Evolutionary conservation across 2,329 filamentous ascomycete species (phyloP).

Genomic region (Trichoderma atroviride): DNA sequence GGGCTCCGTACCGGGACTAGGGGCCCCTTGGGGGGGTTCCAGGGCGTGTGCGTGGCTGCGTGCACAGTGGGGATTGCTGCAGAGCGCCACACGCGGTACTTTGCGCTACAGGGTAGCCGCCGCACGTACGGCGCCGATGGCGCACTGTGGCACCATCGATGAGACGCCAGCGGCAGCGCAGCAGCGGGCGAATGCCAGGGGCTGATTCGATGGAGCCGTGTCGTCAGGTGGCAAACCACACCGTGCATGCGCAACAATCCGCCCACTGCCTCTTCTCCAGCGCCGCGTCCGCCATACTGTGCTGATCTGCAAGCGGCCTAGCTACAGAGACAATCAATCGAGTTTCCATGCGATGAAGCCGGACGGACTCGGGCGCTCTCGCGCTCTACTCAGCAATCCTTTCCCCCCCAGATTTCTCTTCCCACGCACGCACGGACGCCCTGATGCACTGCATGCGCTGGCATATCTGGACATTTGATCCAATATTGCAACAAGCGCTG

Average conservation of each 20-base stretch:
- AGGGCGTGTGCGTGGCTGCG: not conserved
- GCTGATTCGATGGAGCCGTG: conserved; percentile 2
- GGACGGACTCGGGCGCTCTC: not conserved
- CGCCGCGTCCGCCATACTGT: not conserved
- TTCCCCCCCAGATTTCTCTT: conserved; percentile 13
- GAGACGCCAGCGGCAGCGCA: not conserved
- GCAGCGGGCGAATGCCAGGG: conserved; percentile 12
- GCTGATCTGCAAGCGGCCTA: not conserved
- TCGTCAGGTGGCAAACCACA: not conserved
- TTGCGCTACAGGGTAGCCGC: not conserved
- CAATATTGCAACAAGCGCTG: not conserved
- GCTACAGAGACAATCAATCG: not conserved
- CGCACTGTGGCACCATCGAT: not conserved
- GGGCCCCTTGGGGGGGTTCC: not conserved
- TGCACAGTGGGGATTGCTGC: not conserved
- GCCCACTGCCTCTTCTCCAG: not conserved
- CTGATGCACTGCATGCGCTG: not conserved
- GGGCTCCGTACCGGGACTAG: conserved; percentile 11
- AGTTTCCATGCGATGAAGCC: not conserved
- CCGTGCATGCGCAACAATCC: not conserved
- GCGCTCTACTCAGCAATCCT: not conserved
- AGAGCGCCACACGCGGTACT: not conserved
- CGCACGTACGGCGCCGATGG: not conserved
- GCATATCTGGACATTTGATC: not conserved
- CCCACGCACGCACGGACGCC: not conserved